Conservation (phyloP, 1,284 basidiomycete genomes). For the Austroboletus niveus region DNA sequence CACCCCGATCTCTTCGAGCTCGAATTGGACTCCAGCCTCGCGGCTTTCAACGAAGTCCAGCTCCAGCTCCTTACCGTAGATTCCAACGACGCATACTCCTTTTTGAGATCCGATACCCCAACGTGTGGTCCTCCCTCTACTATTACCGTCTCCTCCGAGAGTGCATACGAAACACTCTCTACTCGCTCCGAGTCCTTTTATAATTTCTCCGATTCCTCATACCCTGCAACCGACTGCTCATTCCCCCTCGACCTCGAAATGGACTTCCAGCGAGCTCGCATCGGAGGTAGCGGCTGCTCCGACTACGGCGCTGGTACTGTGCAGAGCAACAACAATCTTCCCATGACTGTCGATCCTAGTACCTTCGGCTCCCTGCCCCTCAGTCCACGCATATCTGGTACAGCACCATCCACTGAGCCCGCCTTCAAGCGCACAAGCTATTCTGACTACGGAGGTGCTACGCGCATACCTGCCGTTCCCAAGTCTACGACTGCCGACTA, state of each 20-base stretch:
- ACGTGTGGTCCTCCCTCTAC: conserved; percentile 71
- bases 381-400: conserved; percentile 56
- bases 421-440: conserved; percentile 50
- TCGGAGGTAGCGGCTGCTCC: conserved; percentile 46
- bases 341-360: conserved; percentile 46
- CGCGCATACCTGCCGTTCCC: conserved; percentile 41
- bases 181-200: conserved; percentile 66
- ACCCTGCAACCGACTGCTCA: conserved; percentile 51
- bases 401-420: conserved; percentile 34
- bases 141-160: conserved; percentile 76
- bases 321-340: conserved; percentile 39
- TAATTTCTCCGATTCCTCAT: conserved; percentile 55
- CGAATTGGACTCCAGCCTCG: conserved; percentile 71
- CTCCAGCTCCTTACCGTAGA: conserved; percentile 63
- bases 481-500: conserved; percentile 54
- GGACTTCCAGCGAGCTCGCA: conserved; percentile 63
- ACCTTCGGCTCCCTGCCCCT: conserved; percentile 59
- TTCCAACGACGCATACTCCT: conserved; percentile 59
- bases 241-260: conserved; percentile 65
- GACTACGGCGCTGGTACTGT: conserved; percentile 48
- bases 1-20: conserved; percentile 78
- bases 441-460: conserved; percentile 59
- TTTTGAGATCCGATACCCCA: conserved; percentile 59
- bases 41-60: conserved; percentile 58
- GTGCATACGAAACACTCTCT: conserved; percentile 66